These are phyloP conservation scores for Fusarium pseudonygamai DNA, from an alignment of 2,329 filamentous ascomycete genomes.

Conservation along the genomic window DNA sequence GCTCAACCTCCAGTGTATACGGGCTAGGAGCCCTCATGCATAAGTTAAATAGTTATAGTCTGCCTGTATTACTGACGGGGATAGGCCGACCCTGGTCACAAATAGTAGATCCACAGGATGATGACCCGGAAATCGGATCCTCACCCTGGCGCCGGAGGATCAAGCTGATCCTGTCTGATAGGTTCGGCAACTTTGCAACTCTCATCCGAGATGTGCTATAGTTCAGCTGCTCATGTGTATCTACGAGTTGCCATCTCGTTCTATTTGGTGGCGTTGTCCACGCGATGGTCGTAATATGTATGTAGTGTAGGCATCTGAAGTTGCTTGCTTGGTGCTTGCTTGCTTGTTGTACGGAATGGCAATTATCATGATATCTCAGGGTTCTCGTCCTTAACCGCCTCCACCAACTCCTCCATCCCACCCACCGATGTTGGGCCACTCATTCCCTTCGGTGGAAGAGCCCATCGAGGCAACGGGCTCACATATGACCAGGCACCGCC, in stretches of 20 bases:
- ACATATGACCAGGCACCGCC: constrained; percentile 87
- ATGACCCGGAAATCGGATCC: constrained; percentile 12
- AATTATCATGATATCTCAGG: constrained; percentile 50
- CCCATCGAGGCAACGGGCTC: constrained; percentile 87
- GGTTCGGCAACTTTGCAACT: constrained; percentile 12
- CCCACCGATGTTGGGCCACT: constrained; percentile 77
- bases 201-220: constrained; percentile 20
- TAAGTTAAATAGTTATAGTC: constrained; percentile 24
- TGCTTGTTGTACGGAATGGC: constrained; percentile 22
- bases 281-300: constrained; percentile 4
- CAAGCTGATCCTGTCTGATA: constrained; percentile 2
- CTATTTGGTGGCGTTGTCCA: constrained; percentile 27
- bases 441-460: constrained; percentile 77
- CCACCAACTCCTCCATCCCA: constrained; percentile 66
- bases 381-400: constrained; percentile 60
- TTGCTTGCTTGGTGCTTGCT: constrained; percentile 12
- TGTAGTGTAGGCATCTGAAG: constrained; percentile 10
- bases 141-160: background rate
- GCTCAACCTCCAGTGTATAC: constrained; percentile 3
- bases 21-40: constrained; percentile 15
- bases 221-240: constrained; percentile 17
- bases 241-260: constrained; percentile 25
- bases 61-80: constrained; percentile 17
- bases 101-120: constrained; percentile 20
- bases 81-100: constrained; percentile 10